These are phyloP conservation scores for Coemansia sp. DNA, from an alignment of 192 early-diverging fungal species.

Conservation along the genomic window DNA sequence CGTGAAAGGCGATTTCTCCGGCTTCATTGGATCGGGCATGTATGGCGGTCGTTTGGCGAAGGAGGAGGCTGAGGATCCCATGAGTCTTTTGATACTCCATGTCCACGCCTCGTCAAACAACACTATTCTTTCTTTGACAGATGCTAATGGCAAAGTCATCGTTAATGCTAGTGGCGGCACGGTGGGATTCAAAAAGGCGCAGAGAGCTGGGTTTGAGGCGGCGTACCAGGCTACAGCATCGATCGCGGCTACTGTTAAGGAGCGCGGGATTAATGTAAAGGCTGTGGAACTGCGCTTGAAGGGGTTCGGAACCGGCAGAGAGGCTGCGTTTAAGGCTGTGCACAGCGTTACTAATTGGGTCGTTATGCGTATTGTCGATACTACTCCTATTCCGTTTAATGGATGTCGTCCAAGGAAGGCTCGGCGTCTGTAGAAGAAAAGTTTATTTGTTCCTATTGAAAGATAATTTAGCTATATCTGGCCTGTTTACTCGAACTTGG, in stretches of 20 bases:
- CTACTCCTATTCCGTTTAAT: constrained; percentile 87
- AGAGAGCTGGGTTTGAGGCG: constrained; percentile 85
- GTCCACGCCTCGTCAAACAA: constrained; percentile 73
- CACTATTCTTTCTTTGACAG: constrained; percentile 82
- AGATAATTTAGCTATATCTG: not conserved
- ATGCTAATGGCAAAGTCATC: constrained; percentile 67
- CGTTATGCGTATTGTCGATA: constrained; percentile 76
- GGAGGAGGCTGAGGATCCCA: constrained; percentile 22
- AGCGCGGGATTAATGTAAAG: constrained; percentile 64
- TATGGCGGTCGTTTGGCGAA: constrained; percentile 2
- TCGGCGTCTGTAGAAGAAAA: constrained; percentile 69
- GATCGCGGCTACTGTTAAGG: constrained; percentile 66
- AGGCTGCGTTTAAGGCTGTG: constrained; percentile 88
- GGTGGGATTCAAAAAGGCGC: constrained; percentile 85
- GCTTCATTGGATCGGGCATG: constrained; percentile 19
- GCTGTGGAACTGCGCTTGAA: constrained; percentile 80
- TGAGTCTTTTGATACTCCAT: constrained; percentile 44
- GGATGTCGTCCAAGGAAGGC: constrained; percentile 90
- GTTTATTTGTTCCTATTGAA: not conserved
- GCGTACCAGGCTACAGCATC: constrained; percentile 84
- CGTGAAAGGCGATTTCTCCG: constrained; percentile 20
- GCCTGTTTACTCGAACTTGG: constrained; percentile 18
- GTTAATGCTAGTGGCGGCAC: constrained; percentile 77
- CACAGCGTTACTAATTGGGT: constrained; percentile 72
- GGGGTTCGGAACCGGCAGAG: constrained; percentile 88